phyloP scores from a whole-genome alignment of 805 yeast genomes.

The Metschnikowia chrysomelidarum region DNA sequence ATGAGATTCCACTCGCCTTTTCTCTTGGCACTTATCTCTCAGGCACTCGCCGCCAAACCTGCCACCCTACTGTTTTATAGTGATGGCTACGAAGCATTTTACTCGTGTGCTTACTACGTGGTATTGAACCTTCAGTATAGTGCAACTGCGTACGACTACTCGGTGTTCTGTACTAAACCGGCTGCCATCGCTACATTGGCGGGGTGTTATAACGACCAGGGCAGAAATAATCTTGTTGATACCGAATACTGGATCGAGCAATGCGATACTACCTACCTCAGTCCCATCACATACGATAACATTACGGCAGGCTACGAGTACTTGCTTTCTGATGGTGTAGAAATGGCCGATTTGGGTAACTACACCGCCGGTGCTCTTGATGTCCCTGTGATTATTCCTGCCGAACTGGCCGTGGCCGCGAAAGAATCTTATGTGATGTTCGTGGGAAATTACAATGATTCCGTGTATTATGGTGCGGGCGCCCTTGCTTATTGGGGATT shows the following conservation, averaged over 20 bases:
- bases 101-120: slow-evolving; percentile 13
- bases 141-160: slow-evolving; percentile 6
- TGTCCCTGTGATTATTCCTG: slow-evolving; percentile 27
- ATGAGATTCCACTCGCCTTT: slow-evolving; percentile 3
- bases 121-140: slow-evolving; percentile 8
- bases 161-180: slow-evolving; percentile 12
- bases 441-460: slow-evolving; percentile 38
- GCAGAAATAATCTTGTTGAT: slow-evolving; percentile 2
- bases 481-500: slow-evolving; percentile 49
- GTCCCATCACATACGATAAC: slow-evolving; percentile 10
- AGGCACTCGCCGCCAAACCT: slow-evolving; percentile 12
- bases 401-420: slow-evolving; percentile 12
- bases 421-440: slow-evolving; percentile 29
- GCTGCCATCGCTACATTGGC: slow-evolving; percentile 16
- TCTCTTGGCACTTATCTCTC: slow-evolving; percentile 4
- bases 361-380: slow-evolving; percentile 10
- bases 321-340: slow-evolving; percentile 6
- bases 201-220: slow-evolving; percentile 12
- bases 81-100: slow-evolving; percentile 11
- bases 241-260: slow-evolving; percentile 7
- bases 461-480: slow-evolving; percentile 37
- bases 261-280: slow-evolving; percentile 8
- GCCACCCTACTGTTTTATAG: slow-evolving; percentile 9
- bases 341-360: slow-evolving; percentile 10
- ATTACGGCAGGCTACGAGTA: slow-evolving; percentile 12